Conservation (phyloP, 2,329 filamentous ascomycete species). For the Diaporthe sp. region DNA sequence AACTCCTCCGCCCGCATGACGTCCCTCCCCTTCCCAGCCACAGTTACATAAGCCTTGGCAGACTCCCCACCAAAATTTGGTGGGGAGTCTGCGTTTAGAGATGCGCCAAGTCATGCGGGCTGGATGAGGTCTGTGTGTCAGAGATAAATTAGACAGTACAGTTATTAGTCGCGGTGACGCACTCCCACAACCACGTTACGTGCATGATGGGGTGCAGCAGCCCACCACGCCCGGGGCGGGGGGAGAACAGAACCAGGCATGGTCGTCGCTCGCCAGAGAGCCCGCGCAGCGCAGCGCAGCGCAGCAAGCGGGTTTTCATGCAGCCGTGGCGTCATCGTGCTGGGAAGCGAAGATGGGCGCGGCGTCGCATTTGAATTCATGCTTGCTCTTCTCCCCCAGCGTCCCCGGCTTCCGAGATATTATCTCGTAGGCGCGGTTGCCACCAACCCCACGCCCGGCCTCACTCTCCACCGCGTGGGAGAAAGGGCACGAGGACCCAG, state of each 20-base stretch:
- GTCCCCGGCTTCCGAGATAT: background rate
- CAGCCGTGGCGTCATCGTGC: slow-evolving; percentile 34
- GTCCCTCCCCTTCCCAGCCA: no score
- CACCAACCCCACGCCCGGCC: slow-evolving; percentile 12
- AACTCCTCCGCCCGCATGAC: no score
- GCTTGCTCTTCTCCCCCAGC: no score
- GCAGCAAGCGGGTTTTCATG: slow-evolving; percentile 28
- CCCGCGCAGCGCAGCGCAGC: background rate
- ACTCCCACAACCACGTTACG: slow-evolving; percentile 23
- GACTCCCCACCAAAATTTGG: no score
- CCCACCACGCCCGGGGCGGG: background rate
- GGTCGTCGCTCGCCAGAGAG: background rate
- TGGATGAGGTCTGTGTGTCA: no score
- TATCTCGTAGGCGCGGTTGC: slow-evolving; percentile 31
- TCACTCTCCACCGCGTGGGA: slow-evolving; percentile 2
- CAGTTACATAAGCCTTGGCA: no score
- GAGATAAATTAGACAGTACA: background rate
- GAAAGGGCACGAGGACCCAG: slow-evolving; percentile 19
- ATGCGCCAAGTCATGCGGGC: no score
- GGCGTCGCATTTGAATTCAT: slow-evolving; percentile 5
- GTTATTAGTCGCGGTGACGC: background rate
- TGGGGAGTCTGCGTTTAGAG: no score
- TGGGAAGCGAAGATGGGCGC: background rate
- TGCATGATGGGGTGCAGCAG: slow-evolving; percentile 32
- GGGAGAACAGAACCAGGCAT: background rate